These are phyloP conservation scores for Dendrocalamus latiflorus DNA, from an alignment of 202 grass and related monocot species.

Conservation along the genomic window DNA sequence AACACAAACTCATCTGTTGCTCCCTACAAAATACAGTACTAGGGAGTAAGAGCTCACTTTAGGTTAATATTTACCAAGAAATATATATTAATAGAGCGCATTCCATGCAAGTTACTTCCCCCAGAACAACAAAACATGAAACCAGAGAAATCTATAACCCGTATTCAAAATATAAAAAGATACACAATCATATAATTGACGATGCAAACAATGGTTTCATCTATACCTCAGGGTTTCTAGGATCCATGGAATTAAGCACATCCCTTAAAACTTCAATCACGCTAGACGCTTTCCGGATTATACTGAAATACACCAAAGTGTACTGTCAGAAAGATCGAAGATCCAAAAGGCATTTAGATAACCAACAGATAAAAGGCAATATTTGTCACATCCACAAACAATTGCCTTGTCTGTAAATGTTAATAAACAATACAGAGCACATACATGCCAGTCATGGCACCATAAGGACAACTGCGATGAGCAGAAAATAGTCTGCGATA, in stretches of 20 bases:
- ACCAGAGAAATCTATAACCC: not conserved
- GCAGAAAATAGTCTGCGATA: not conserved
- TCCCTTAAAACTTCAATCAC: constrained; percentile 89
- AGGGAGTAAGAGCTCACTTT: not conserved
- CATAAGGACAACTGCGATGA: not conserved
- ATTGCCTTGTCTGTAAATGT: not conserved
- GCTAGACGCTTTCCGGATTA: constrained; percentile 73
- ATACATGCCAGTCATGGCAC: not conserved
- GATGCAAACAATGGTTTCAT: constrained; percentile 6
- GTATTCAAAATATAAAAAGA: not conserved
- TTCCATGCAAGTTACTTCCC: not conserved
- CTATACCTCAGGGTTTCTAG: constrained; percentile 77
- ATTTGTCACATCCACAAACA: not conserved
- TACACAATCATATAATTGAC: not conserved
- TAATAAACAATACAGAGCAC: not conserved
- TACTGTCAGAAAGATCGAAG: not conserved
- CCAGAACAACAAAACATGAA: not conserved
- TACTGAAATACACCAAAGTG: constrained; percentile 48
- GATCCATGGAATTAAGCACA: constrained; percentile 82
- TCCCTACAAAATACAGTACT: constrained; percentile 44
- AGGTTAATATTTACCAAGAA: not conserved
- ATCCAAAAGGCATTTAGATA: not conserved
- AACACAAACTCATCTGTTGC: constrained; percentile 89
- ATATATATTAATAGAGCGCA: not conserved
- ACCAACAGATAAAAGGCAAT: not conserved